Conservation (phyloP, 805 yeast species). For the Pichia sporocuriosa region DNA sequence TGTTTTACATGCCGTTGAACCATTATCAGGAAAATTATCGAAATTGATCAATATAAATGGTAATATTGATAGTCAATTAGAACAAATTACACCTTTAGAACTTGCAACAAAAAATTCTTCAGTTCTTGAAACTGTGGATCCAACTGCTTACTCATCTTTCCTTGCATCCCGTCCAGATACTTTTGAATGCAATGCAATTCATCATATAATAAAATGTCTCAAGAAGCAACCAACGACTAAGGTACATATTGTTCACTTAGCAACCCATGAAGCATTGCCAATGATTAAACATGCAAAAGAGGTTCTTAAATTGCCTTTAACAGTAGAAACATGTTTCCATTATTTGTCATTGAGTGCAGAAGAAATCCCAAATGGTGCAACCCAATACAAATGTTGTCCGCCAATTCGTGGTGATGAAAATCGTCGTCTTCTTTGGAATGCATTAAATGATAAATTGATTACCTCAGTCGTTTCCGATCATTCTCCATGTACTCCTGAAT, state of each 20-base stretch:
- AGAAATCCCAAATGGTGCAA: conserved; percentile 64
- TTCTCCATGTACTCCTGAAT: conserved; percentile 91
- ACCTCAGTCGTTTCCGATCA: conserved; percentile 91
- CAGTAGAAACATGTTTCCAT: conserved; percentile 94
- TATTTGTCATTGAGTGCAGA: conserved; percentile 77
- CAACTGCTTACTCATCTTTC: conserved; percentile 63
- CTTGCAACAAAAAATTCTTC: conserved; percentile 15
- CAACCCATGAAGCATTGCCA: conserved; percentile 80
- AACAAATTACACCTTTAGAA: conserved; percentile 23
- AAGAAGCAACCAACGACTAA: conserved; percentile 52
- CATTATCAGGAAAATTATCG: conserved; percentile 42
- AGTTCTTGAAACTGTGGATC: conserved; percentile 42
- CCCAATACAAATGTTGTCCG: conserved; percentile 91
- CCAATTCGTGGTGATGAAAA: conserved; percentile 79
- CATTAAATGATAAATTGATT: conserved; percentile 56
- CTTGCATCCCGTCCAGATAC: conserved; percentile 82
- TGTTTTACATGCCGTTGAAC: conserved; percentile 51
- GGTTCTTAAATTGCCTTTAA: conserved; percentile 47
- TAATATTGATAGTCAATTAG: conserved; percentile 11
- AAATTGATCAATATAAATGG: conserved; percentile 27
- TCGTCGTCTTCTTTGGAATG: conserved; percentile 70
- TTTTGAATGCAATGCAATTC: conserved; percentile 80
- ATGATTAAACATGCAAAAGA: conserved; percentile 56
- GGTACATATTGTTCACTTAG: conserved; percentile 85
- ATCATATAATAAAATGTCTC: conserved; percentile 60